Conservation (phyloP, 768 basidiomycete species). For the Tulasnella sp. region DNA sequence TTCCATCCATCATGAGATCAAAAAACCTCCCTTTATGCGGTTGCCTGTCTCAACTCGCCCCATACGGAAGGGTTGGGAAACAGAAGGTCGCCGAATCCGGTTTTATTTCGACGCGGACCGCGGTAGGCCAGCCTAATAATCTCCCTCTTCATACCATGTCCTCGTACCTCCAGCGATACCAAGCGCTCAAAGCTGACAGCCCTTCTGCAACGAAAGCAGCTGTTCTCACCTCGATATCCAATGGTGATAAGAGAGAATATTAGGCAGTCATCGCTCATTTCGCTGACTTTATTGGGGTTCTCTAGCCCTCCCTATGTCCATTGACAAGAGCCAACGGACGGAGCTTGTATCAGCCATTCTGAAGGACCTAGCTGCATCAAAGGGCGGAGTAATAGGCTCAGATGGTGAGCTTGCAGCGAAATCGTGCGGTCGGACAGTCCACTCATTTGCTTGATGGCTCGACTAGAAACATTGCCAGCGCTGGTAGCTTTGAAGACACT, state of each 20-base stretch:
- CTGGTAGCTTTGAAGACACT: constrained; percentile 18
- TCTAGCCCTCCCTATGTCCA: background rate
- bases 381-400: background rate
- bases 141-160: background rate
- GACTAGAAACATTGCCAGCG: background rate
- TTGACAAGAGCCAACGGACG: background rate
- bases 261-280: background rate
- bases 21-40: background rate
- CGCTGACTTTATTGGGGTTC: background rate
- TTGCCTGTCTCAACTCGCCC: background rate
- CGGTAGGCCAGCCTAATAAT: background rate
- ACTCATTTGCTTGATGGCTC: background rate
- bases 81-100: background rate
- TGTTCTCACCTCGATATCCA: background rate
- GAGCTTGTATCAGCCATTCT: background rate
- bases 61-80: background rate
- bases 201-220: background rate
- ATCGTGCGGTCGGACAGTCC: too few relatives aligned
- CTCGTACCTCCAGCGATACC: background rate
- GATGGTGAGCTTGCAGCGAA: background rate
- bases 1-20: background rate
- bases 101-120: background rate
- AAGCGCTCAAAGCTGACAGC: background rate
- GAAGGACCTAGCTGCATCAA: background rate
- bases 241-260: background rate